Evolutionary conservation across 1,139 yeast species (phyloP).

Genomic region (Suhomyces anneliseae): DNA sequence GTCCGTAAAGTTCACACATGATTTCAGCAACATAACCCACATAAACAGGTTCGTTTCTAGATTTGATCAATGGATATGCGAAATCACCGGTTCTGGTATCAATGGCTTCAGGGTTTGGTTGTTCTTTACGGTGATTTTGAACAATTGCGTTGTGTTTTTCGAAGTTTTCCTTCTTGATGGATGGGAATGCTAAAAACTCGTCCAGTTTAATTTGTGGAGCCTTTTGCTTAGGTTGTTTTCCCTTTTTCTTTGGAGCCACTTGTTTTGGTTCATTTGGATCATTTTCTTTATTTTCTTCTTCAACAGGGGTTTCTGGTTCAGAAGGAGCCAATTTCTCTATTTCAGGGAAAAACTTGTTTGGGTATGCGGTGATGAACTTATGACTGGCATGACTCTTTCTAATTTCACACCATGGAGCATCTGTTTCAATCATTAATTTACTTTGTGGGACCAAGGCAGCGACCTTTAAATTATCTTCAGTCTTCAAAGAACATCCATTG

Average conservation of each 20-base stretch:
- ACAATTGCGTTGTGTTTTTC: slow-evolving; percentile 20
- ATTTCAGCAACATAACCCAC: slow-evolving; percentile 82
- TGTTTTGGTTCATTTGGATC: not conserved
- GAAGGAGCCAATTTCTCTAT: slow-evolving; percentile 10
- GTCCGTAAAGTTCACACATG: slow-evolving; percentile 52
- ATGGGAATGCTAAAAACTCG: slow-evolving; percentile 58
- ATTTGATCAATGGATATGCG: slow-evolving; percentile 63
- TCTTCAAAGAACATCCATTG: slow-evolving; percentile 89
- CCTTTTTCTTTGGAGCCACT: slow-evolving; percentile 2
- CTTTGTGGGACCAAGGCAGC: slow-evolving; percentile 67
- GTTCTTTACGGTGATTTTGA: slow-evolving; percentile 11
- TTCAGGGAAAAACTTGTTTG: slow-evolving; percentile 56
- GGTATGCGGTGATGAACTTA: slow-evolving; percentile 52
- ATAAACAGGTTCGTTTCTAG: slow-evolving; percentile 89
- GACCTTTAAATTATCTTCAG: slow-evolving; percentile 69
- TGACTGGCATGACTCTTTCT: slow-evolving; percentile 79
- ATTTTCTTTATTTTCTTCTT: not conserved
- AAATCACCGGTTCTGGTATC: slow-evolving; percentile 26
- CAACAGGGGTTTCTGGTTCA: not conserved
- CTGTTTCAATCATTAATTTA: slow-evolving; percentile 81
- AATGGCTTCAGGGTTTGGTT: slow-evolving; percentile 13
- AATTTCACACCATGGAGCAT: slow-evolving; percentile 98
- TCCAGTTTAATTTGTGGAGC: slow-evolving; percentile 32
- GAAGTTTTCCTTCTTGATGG: slow-evolving; percentile 65
- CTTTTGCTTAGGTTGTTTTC: slow-evolving; percentile 12